Base-by-base conservation (phyloP, 805 yeast species). In the Myxozyma vanderwaltii region DNA sequence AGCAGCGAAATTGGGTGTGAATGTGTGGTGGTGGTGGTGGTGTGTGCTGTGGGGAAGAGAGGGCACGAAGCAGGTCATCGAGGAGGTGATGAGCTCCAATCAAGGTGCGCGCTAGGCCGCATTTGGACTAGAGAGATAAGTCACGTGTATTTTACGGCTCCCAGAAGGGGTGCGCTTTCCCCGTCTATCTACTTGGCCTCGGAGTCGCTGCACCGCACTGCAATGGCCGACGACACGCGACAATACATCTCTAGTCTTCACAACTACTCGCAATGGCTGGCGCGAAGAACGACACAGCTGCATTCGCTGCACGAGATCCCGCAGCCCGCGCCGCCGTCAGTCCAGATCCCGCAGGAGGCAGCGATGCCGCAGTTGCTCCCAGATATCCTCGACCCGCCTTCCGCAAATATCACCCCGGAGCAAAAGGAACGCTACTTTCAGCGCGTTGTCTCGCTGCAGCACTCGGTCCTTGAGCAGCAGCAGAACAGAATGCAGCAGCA, bases 201-300 rank as follows among this genome's bases (percentile, higher is more conserved):
- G n/a, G n/a, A n/a, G n/a, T n/a, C 3, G 3, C 17, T 33, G 24
- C 17, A 24, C 21, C 4, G 26, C 38, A 47, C 29, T 23, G 52
- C 52, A 36, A 21, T 33, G 51, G 57, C 46, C 29, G 51, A 54
- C 46, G 58, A 46, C 48, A 54, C 58, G 40, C 52, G 53, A 21
- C 39, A 29, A 40, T 54, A 54, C 53, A 35, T 54, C 24, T 26
- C 51, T 12, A 31, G 58, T 39, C 48, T 54, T 26, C 47, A 45
- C 38, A 48, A 51, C 43, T 54, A 54, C 53, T 29, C 43, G 40
- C 53, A 35, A 85, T 96, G 0, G 96, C 91, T 0, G 74, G 92
- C 56, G 96, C 96, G 0, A 86, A 86, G 7, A 84, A 88, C 70
- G 83, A 82, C 47, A 97, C 98, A 31, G 98, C 98, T 0, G 98